A percentile compares a stretch with the other conserved stretches of the same genome.
phyloP scores from a whole-genome alignment of 768 basidiomycete species.

The Paxillus ammoniavirescens region DNA sequence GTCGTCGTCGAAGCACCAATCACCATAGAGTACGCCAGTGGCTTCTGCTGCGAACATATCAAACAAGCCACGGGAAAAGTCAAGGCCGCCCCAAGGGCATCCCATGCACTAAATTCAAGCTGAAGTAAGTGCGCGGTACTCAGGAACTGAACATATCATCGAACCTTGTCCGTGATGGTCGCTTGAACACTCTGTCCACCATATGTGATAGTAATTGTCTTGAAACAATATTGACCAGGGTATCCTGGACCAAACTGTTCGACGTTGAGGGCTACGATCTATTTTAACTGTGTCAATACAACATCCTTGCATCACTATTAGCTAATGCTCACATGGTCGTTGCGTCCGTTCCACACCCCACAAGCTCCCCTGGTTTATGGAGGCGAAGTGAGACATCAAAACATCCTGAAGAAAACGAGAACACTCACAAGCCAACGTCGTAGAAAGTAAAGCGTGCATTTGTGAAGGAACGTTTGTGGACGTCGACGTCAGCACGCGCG shows the following conservation, averaged over 20 bases:
- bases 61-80: conserved; percentile 70
- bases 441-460: conserved; percentile 52
- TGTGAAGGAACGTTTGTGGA: conserved; percentile 34
- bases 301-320: not conserved
- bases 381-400: not conserved
- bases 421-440: conserved; percentile 47
- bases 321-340: conserved; percentile 24
- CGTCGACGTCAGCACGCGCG: conserved; percentile 35
- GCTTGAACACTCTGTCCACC: conserved; percentile 55
- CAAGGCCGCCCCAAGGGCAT: conserved; percentile 65
- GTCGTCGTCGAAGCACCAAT: conserved; percentile 54
- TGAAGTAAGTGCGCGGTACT: not conserved
- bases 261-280: conserved; percentile 30
- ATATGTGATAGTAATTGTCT: conserved; percentile 57
- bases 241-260: conserved; percentile 54
- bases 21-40: conserved; percentile 55
- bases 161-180: conserved; percentile 59
- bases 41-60: conserved; percentile 45
- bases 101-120: conserved; percentile 50
- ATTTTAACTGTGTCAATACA: conserved; percentile 1
- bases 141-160: not conserved
- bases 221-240: conserved; percentile 64
- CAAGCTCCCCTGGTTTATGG: conserved; percentile 50
- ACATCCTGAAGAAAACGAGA: not conserved
- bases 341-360: conserved; percentile 36